Percentiles rank a stretch among this genome's conserved stretches.
phyloP scores from a whole-genome alignment of 2,329 filamentous ascomycete species.

The Clathrospora elynae region DNA sequence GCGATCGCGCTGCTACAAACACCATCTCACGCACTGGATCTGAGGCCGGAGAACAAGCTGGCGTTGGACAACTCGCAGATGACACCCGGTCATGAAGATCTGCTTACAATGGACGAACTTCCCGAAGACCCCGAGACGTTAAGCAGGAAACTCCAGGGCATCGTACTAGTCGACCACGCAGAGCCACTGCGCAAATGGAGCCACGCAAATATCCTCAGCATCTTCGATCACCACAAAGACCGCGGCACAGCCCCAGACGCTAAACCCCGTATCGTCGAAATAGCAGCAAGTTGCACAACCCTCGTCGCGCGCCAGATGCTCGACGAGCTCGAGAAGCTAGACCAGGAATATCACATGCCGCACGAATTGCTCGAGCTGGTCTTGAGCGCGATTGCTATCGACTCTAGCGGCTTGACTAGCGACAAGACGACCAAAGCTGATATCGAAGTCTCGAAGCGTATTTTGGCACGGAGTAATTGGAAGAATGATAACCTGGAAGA shows the following conservation, averaged over 20 bases:
- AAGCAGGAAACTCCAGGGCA: constrained; percentile 51
- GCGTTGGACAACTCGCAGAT: constrained; percentile 54
- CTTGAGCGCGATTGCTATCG: constrained; percentile 55
- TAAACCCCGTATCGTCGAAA: constrained; percentile 53
- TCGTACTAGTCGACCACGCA: constrained; percentile 54
- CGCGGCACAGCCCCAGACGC: constrained; percentile 50
- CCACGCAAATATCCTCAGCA: constrained; percentile 51
- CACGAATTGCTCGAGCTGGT: constrained; percentile 57
- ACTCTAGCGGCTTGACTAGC: constrained; percentile 49
- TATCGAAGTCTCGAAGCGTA: constrained; percentile 46
- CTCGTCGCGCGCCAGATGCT: constrained; percentile 56
- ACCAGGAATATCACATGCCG: constrained; percentile 55
- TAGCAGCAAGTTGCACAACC: constrained; percentile 53
- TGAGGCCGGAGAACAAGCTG: constrained; percentile 56
- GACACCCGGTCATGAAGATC: constrained; percentile 54
- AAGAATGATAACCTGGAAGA: constrained; percentile 46
- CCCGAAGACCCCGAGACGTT: constrained; percentile 55
- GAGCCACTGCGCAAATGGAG: constrained; percentile 52
- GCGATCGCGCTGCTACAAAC: constrained; percentile 56
- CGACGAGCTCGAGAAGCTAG: constrained; percentile 52
- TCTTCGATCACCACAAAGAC: constrained; percentile 57
- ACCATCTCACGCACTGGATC: constrained; percentile 52
- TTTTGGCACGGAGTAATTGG: constrained; percentile 53
- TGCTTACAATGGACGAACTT: constrained; percentile 56
- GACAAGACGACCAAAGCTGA: constrained; percentile 49